These are phyloP conservation scores for Tricladium varicosporioides DNA, from an alignment of 2,329 filamentous ascomycete genomes.

Conservation along the genomic window DNA sequence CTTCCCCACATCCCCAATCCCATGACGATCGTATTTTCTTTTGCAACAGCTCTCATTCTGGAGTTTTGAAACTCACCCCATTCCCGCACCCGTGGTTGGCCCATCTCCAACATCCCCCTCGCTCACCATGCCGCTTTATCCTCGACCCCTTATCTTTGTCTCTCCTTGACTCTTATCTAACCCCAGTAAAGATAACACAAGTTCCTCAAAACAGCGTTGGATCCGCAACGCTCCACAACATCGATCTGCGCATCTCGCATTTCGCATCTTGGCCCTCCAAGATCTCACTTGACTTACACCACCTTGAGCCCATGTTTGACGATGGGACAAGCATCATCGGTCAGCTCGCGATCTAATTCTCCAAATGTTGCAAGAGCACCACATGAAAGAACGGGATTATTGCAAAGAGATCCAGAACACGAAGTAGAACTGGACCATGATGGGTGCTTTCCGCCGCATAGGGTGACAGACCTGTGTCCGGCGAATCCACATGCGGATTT, in stretches of 20 bases:
- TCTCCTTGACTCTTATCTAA: neutral
- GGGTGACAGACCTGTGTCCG: conserved; percentile 24
- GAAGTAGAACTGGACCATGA: conserved; percentile 18
- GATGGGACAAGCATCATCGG: no score
- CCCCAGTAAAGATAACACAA: neutral
- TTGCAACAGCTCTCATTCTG: no score
- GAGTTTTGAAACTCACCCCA: neutral
- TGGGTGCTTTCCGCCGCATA: conserved; percentile 30
- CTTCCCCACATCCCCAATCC: no score
- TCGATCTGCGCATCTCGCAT: neutral
- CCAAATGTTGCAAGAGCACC: neutral
- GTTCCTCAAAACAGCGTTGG: neutral
- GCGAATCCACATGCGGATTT: conserved; percentile 42
- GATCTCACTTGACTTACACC: no score
- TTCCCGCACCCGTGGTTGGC: neutral
- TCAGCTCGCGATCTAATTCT: no score
- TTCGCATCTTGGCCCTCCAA: no score
- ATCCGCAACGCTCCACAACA: neutral
- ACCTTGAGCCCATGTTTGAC: no score
- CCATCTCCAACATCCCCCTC: neutral
- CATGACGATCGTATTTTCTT: no score
- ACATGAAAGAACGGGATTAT: conserved; percentile 14
- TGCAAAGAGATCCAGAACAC: conserved; percentile 22
- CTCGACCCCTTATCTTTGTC: neutral
- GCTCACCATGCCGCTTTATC: neutral